phyloP scores from a whole-genome alignment of 2,329 filamentous ascomycete genomes.

The Cercospora zeina region DNA sequence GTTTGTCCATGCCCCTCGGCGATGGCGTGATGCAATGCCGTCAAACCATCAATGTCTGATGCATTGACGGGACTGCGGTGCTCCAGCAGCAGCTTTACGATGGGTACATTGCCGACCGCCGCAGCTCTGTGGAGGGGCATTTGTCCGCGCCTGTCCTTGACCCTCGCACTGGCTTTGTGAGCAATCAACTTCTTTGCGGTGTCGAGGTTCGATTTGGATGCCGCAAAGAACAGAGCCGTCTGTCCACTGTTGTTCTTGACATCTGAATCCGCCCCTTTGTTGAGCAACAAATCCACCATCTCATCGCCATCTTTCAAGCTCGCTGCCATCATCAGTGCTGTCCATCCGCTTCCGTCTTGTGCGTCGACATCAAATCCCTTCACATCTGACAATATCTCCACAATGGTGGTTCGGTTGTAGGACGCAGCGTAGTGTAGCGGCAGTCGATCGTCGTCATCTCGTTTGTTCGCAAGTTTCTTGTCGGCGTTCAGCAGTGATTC shows the following conservation, averaged over 20 bases:
- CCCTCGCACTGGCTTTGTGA: constrained; percentile 72
- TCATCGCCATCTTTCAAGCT: constrained; percentile 71
- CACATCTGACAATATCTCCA: constrained; percentile 67
- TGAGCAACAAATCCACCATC: constrained; percentile 66
- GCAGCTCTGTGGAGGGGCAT: constrained; percentile 89
- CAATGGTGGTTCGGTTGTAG: constrained; percentile 74
- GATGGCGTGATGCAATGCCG: constrained; percentile 82
- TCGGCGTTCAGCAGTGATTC: constrained; percentile 77
- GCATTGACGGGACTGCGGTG: constrained; percentile 79
- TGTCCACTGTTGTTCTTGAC: constrained; percentile 72
- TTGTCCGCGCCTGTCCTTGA: constrained; percentile 85
- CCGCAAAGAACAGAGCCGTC: constrained; percentile 86
- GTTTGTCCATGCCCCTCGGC: constrained; percentile 77
- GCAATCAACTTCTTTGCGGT: constrained; percentile 74
- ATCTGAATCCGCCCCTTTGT: constrained; percentile 70
- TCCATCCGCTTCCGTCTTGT: constrained; percentile 79
- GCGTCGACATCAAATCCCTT: constrained; percentile 81
- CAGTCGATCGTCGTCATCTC: constrained; percentile 83
- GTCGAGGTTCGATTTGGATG: constrained; percentile 85
- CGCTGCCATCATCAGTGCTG: constrained; percentile 77
- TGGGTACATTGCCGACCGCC: constrained; percentile 83
- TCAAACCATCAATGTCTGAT: constrained; percentile 78
- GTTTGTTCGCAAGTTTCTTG: constrained; percentile 70
- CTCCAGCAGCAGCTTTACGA: constrained; percentile 76
- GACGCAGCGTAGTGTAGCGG: constrained; percentile 94